These are phyloP conservation scores for Rhododendron henanense DNA, from an alignment of 148 eudicot species.

Conservation along the genomic window DNA sequence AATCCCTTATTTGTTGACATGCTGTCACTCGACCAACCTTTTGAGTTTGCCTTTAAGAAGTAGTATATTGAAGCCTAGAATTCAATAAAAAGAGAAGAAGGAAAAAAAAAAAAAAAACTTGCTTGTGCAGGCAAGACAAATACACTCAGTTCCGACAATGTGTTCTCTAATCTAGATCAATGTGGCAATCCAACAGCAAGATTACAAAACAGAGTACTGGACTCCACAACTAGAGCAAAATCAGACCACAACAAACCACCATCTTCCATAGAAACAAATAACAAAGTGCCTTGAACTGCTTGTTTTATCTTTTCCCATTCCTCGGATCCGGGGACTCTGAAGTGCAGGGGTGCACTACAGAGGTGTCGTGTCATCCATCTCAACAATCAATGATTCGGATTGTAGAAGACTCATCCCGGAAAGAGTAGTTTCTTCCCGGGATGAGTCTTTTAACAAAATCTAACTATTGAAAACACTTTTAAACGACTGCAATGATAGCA, in stretches of 20 bases:
- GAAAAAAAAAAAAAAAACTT: background rate
- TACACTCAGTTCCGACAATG: background rate
- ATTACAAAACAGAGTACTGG: background rate
- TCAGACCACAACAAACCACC: background rate
- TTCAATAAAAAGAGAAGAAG: background rate
- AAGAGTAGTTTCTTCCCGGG: background rate
- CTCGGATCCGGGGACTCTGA: background rate
- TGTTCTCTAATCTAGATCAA: background rate
- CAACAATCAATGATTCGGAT: too few species aligned
- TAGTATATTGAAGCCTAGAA: background rate
- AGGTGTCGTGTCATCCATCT: too few species aligned
- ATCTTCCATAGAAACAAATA: too few species aligned
- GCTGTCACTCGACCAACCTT: background rate
- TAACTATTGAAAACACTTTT: background rate
- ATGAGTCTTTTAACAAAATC: background rate
- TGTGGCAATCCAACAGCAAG: background rate
- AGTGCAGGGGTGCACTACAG: too few species aligned
- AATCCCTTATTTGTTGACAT: background rate
- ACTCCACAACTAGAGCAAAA: background rate
- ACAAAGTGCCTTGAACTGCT: background rate
- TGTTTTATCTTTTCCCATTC: background rate
- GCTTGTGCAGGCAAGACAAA: background rate
- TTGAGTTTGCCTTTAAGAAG: background rate
- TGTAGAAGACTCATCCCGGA: too few species aligned
- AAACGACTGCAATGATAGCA: background rate